Evolutionary conservation across 768 basidiomycete genomes (phyloP).

Genomic region (Cyathus striatus): DNA sequence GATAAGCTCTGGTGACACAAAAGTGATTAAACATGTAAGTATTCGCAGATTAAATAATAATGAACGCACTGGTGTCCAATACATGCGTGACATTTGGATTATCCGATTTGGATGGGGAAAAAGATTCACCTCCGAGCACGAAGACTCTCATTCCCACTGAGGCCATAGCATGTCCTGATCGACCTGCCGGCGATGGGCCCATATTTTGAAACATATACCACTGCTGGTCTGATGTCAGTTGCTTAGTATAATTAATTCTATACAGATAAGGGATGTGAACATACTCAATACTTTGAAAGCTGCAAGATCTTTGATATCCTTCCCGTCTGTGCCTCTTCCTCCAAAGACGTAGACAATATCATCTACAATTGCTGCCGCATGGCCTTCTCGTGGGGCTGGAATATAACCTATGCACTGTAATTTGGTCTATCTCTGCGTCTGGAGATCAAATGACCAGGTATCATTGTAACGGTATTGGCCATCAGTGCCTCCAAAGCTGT

Average conservation of each 20-base stretch:
- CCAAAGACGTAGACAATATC: slow-evolving; percentile 98
- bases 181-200: slow-evolving; percentile 89
- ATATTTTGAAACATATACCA: slow-evolving; percentile 99
- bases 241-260: slow-evolving; percentile 4
- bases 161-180: slow-evolving; percentile 99
- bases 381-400: slow-evolving; percentile 92
- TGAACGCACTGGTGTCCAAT: slow-evolving; percentile 84
- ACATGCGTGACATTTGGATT: slow-evolving; percentile 84
- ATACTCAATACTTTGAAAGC: slow-evolving; percentile 96
- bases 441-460: slow-evolving; percentile 91
- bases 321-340: slow-evolving; percentile 94
- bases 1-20: too few relatives aligned
- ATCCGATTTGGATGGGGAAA: slow-evolving; percentile 65
- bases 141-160: slow-evolving; percentile 84
- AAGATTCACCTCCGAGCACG: slow-evolving; percentile 93
- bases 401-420: slow-evolving; percentile 95
- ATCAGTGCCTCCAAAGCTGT: slow-evolving; percentile 91
- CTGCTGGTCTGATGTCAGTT: slow-evolving; percentile 65
- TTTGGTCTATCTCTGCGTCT: slow-evolving; percentile 81
- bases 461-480: slow-evolving; percentile 99
- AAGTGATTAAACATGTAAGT: too few relatives aligned
- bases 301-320: slow-evolving; percentile 89
- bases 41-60: too few relatives aligned
- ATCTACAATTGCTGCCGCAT: slow-evolving; percentile 93
- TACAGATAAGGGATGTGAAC: slow-evolving; percentile 24